Percentiles rank a stretch among this genome's conserved stretches.
These are phyloP conservation scores for Colletotrichum sublineola DNA, from an alignment of 2,329 filamentous ascomycete genomes.

Conservation along the genomic window DNA sequence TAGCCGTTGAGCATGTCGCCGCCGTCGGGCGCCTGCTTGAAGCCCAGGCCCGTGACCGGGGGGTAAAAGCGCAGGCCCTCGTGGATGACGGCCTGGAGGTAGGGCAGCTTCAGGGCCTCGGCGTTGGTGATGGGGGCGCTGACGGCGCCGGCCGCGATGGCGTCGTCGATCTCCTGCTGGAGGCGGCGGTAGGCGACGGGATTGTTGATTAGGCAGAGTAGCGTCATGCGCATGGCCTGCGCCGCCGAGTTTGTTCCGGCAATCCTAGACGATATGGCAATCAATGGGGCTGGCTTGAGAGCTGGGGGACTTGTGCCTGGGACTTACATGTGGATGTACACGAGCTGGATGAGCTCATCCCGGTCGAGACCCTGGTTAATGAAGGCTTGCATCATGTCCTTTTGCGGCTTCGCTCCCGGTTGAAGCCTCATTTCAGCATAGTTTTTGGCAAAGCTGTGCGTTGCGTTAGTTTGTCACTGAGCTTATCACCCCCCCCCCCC, in stretches of 20 bases:
- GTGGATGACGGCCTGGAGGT: constrained; percentile 69
- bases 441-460: constrained; percentile 46
- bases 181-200: constrained; percentile 57
- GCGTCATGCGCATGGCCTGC: constrained; percentile 68
- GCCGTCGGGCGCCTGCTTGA: constrained; percentile 65
- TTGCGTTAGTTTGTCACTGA: not conserved
- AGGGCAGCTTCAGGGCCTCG: constrained; percentile 63
- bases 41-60: constrained; percentile 66
- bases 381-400: constrained; percentile 57
- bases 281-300: not conserved
- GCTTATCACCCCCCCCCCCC: no score
- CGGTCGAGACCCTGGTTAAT: constrained; percentile 53
- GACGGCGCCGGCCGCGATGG: constrained; percentile 53
- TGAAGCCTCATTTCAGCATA: constrained; percentile 47
- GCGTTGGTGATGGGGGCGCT: constrained; percentile 58
- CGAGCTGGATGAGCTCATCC: constrained; percentile 55
- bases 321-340: constrained; percentile 55
- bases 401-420: constrained; percentile 46
- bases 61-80: constrained; percentile 69
- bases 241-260: constrained; percentile 73
- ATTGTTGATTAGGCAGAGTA: constrained; percentile 64
- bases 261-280: constrained; percentile 54
- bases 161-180: constrained; percentile 59
- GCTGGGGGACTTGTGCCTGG: not conserved
- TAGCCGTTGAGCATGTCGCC: constrained; percentile 66